Conservation (phyloP, 148 eudicot species). For the Gaultheria prostrata region DNA sequence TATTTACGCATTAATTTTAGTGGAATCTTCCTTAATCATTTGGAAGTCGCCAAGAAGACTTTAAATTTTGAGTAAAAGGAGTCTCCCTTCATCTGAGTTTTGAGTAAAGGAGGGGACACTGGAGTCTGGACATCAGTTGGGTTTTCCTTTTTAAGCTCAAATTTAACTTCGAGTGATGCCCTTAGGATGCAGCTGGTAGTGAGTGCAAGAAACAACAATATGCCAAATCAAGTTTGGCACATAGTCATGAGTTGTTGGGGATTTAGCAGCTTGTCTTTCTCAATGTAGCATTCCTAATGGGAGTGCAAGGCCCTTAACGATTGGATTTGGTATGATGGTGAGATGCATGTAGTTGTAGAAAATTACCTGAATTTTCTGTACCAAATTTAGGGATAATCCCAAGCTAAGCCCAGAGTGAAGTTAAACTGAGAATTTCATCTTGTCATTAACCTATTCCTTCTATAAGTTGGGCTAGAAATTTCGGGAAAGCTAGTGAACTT, state of each 20-base stretch:
- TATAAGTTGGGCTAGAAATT: not conserved
- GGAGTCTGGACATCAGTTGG: not conserved
- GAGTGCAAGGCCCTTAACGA: not conserved
- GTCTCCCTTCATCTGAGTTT: not conserved
- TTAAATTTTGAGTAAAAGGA: not conserved
- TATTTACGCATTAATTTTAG: not conserved
- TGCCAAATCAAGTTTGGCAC: not conserved
- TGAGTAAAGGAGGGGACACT: not conserved
- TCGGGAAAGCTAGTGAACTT: not conserved
- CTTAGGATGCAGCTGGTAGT: not conserved
- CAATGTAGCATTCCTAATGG: not conserved
- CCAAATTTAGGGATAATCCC: not conserved
- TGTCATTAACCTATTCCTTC: not conserved
- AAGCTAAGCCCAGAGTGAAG: not conserved
- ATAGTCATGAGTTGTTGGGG: constrained; percentile 3
- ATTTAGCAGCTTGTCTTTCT: constrained; percentile 13
- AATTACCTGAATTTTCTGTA: not conserved
- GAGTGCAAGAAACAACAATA: constrained; percentile 9
- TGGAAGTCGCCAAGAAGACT: not conserved
- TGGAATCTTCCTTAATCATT: not conserved
- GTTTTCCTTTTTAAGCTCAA: not conserved
- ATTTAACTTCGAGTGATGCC: not conserved
- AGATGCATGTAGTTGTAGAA: not conserved
- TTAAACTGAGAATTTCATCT: not conserved
- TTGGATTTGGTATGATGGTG: not conserved